Evolutionary conservation across 2,329 filamentous ascomycete genomes (phyloP).

Genomic region (Stagonosporopsis cucurbitacearum): DNA sequence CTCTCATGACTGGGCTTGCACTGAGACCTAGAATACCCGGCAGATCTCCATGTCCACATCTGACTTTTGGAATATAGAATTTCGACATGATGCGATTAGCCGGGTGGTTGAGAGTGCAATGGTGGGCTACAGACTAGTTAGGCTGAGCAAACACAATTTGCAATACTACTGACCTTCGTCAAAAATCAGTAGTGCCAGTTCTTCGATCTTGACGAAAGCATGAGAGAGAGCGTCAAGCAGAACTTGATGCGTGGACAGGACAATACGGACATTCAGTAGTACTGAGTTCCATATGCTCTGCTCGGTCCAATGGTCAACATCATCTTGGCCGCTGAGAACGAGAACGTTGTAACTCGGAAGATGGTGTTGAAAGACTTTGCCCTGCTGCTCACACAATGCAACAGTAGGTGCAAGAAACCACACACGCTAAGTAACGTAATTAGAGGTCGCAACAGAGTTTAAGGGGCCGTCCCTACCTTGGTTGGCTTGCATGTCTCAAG

Average conservation of each 20-base stretch:
- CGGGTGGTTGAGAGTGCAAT: constrained; percentile 69
- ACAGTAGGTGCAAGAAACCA: constrained; percentile 58
- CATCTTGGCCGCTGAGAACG: constrained; percentile 71
- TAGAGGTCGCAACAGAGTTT: neutral
- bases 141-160: neutral
- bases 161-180: constrained; percentile 69
- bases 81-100: constrained; percentile 74
- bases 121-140: constrained; percentile 65
- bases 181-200: constrained; percentile 74
- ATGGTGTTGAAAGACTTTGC: constrained; percentile 41
- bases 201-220: constrained; percentile 71
- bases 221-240: constrained; percentile 76
- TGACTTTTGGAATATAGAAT: constrained; percentile 67
- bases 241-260: constrained; percentile 79
- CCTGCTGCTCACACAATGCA: constrained; percentile 55
- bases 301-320: constrained; percentile 75
- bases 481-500: constrained; percentile 48
- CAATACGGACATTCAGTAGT: constrained; percentile 69
- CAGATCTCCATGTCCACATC: constrained; percentile 32
- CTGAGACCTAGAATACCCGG: constrained; percentile 80
- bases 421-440: constrained; percentile 41
- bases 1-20: constrained; percentile 76
- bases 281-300: constrained; percentile 70
- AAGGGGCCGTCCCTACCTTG: constrained; percentile 37
- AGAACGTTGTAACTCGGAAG: constrained; percentile 62